These are phyloP conservation scores for Barnettozyma wickerhamii DNA, from an alignment of 805 yeast species.

Conservation along the genomic window DNA sequence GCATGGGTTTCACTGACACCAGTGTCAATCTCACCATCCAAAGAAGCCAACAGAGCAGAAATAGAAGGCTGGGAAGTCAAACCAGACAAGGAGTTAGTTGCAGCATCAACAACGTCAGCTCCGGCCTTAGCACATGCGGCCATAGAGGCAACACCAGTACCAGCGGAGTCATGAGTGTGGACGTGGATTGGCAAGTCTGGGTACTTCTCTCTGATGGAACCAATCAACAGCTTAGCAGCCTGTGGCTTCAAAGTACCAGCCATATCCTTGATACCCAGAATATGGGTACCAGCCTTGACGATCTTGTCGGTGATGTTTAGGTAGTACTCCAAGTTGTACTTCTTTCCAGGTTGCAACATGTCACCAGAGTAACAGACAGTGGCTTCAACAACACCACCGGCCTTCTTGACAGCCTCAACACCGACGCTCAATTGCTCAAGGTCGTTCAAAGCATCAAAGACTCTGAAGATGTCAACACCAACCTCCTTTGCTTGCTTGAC, in stretches of 20 bases:
- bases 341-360: conserved; percentile 93
- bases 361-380: conserved; percentile 99
- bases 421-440: conserved; percentile 96
- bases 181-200: conserved; percentile 97
- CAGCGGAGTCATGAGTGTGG: conserved; percentile 99
- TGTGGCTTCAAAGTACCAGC: conserved; percentile 97
- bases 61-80: conserved; percentile 98
- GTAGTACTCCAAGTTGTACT: conserved; percentile 91
- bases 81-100: conserved; percentile 96
- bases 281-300: conserved; percentile 92
- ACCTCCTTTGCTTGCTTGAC: conserved; percentile 90
- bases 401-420: conserved; percentile 95
- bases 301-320: conserved; percentile 74
- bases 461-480: conserved; percentile 98
- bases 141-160: conserved; percentile 98
- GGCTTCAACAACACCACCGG: conserved; percentile 99
- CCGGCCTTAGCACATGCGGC: conserved; percentile 93
- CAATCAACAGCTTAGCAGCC: conserved; percentile 81
- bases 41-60: conserved; percentile 86
- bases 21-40: conserved; percentile 80
- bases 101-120: conserved; percentile 97
- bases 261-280: conserved; percentile 98
- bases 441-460: conserved; percentile 95
- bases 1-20: conserved; percentile 64
- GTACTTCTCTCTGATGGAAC: conserved; percentile 76